Conservation (phyloP, 2,329 filamentous ascomycete genomes). For the Didymella sp. region DNA sequence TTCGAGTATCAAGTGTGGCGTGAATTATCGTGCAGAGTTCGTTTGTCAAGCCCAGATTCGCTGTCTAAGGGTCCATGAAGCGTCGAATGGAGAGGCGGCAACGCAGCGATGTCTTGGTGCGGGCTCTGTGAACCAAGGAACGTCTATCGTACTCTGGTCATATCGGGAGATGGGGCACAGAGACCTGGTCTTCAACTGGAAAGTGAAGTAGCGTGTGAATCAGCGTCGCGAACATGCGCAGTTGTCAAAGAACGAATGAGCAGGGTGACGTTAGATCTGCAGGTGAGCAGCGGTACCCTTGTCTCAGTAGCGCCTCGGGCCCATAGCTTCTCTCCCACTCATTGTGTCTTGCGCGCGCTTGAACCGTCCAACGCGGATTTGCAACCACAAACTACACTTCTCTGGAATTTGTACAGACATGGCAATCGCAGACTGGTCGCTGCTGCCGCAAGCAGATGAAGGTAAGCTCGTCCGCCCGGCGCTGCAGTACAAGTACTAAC, state of each 20-base stretch:
- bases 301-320: conserved; percentile 9
- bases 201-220: neutral
- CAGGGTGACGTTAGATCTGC: conserved; percentile 21
- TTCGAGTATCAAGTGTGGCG: neutral
- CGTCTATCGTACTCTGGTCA: neutral
- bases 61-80: neutral
- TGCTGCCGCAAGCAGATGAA: conserved; percentile 78
- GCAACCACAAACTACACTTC: neutral
- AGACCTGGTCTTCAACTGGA: neutral
- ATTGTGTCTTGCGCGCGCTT: neutral
- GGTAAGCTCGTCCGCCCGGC: conserved; percentile 34
- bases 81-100: conserved; percentile 1
- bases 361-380: neutral
- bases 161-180: neutral
- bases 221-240: neutral
- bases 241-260: conserved; percentile 1
- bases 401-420: conserved; percentile 44
- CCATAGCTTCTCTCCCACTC: conserved; percentile 4
- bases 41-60: neutral
- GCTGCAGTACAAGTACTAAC: neutral
- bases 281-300: conserved; percentile 8
- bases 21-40: neutral
- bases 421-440: conserved; percentile 62
- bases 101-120: neutral
- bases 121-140: neutral